phyloP scores from a whole-genome alignment of 148 eudicot genomes.

The Diospyros lotus region DNA sequence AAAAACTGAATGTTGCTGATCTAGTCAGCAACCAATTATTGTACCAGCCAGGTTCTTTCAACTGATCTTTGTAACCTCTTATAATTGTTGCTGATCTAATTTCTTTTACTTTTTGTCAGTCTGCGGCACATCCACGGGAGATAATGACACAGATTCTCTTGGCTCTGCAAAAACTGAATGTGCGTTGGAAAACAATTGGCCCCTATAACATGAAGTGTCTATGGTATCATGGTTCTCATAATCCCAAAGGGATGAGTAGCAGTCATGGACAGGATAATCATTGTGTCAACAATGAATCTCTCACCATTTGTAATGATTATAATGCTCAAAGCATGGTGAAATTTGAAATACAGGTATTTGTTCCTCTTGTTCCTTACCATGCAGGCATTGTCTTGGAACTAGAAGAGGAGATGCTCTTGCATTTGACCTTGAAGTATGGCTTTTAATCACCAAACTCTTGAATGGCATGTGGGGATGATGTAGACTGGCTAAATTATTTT shows the following conservation, averaged over 20 bases:
- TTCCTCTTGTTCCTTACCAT: not conserved
- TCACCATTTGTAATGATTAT: slow-evolving; percentile 12
- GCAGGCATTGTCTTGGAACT: not conserved
- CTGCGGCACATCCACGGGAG: slow-evolving; percentile 52
- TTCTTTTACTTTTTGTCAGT: slow-evolving; percentile 23
- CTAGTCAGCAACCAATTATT: not conserved
- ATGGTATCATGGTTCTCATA: slow-evolving; percentile 30
- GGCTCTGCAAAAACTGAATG: slow-evolving; percentile 41
- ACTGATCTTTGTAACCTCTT: not conserved
- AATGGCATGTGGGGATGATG: not conserved
- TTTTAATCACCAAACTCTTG: not conserved
- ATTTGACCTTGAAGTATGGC: not conserved
- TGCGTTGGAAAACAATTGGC: slow-evolving; percentile 52
- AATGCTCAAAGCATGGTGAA: slow-evolving; percentile 27
- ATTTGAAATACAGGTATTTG: slow-evolving; percentile 43
- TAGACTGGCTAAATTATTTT: slow-evolving; percentile 2
- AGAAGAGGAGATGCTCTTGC: not conserved
- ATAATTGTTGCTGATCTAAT: not conserved
- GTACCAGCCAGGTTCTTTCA: not conserved
- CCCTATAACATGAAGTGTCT: slow-evolving; percentile 53
- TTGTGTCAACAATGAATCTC: slow-evolving; percentile 20
- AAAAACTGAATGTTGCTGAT: not conserved
- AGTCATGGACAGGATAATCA: slow-evolving; percentile 21
- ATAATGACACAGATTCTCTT: slow-evolving; percentile 48
- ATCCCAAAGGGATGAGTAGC: slow-evolving; percentile 17